Evolutionary conservation across 2,329 filamentous ascomycete genomes (phyloP), one percentile per base, ranked within the genome.

Genomic region (Dactylellina parvicollis): DNA sequence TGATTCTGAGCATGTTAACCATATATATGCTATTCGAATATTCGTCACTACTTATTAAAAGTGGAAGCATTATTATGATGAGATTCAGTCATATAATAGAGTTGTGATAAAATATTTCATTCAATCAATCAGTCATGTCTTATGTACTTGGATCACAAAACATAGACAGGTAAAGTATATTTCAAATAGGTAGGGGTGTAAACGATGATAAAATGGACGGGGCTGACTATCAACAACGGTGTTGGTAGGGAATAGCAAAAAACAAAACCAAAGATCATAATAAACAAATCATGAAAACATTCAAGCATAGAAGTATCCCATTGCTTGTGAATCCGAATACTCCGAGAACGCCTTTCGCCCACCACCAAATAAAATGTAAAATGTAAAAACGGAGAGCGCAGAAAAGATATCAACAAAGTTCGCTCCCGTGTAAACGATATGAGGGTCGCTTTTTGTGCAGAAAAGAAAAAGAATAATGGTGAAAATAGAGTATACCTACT

Each of bases 111-210:
- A 67, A 49, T 42, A 47, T 70, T 47, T 57, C 66, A 71, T 71
- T 64, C 66, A 64, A 50, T 71, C 66, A 71, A 62, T 71, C 57
- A 71, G 66, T 71, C 66, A 64, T 71, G 57, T 64, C 66, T 62
- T 71, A 64, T 71, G 66, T 71, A 71, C 66, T 62, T 44, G 10
- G 66, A 71, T 71, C 66, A 71, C 66, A 71, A 71, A 71, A 71
- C 66, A 71, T 3, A 26, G 49, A 60, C 55, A 46, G 18, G 20
- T 32, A 55, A 40, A 30, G 46, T 30, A 47, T 2, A 32, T 16
- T 10, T 8, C 32, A 52, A 38, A 44, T n/a, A n/a, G n/a, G n/a
- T n/a, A n/a, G 16, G 18, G 9, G 8, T 59, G 26, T 1, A 46
- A 38, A 18, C 18, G 26, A 49, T 14, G 26, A 14, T 7, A 38